These are phyloP conservation scores for Eucalyptus microcorys DNA, from an alignment of 345 rosid genomes.

Conservation along the genomic window DNA sequence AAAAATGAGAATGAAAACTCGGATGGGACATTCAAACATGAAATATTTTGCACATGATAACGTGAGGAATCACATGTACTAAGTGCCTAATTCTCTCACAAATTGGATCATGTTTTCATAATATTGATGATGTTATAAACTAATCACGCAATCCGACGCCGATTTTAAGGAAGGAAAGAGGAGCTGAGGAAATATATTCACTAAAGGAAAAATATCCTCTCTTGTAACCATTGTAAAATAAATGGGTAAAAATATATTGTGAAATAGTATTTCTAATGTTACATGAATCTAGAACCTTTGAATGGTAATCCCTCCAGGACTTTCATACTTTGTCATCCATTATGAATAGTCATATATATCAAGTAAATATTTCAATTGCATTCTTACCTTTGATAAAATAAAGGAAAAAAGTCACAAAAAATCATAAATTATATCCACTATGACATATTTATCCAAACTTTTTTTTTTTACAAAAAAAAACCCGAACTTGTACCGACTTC, in stretches of 20 bases:
- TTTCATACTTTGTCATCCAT: background rate
- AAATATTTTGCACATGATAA: background rate
- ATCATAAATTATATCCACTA: too few relatives aligned
- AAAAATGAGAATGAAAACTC: background rate
- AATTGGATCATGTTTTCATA: background rate
- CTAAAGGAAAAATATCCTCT: background rate
- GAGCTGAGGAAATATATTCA: background rate
- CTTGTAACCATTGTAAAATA: background rate
- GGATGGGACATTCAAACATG: background rate
- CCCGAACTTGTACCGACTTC: too few relatives aligned
- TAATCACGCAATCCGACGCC: background rate
- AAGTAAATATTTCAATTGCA: background rate
- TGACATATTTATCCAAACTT: too few relatives aligned
- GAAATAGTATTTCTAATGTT: background rate
- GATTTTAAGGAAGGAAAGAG: background rate
- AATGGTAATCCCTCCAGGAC: background rate
- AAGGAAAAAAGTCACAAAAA: too few relatives aligned
- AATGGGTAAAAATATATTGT: background rate
- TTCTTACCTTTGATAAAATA: background rate
- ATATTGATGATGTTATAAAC: background rate
- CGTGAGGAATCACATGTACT: background rate
- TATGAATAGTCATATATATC: background rate
- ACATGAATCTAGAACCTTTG: background rate
- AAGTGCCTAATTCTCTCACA: background rate
- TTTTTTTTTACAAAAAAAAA: too few relatives aligned